Conservation (phyloP, 1,139 yeast species). For the Zygoascus hellenicus region DNA sequence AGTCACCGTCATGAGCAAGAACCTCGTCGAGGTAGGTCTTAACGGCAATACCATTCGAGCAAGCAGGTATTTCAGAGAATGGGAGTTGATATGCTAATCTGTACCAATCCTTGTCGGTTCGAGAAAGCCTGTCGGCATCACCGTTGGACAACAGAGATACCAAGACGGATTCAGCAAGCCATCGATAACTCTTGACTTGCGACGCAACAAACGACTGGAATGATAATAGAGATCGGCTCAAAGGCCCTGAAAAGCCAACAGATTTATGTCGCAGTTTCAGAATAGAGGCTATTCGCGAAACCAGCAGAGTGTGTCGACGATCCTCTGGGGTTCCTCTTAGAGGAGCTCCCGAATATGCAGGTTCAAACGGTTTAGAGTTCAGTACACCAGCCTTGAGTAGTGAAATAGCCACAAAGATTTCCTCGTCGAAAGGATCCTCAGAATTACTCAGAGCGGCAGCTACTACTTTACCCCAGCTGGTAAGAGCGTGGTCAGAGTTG, state of each 20-base stretch:
- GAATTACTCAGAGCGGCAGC: slow-evolving; percentile 26
- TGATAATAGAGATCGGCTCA: slow-evolving; percentile 55
- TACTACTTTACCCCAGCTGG: slow-evolving; percentile 54
- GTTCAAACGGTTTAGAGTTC: slow-evolving; percentile 18
- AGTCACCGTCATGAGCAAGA: slow-evolving; percentile 20
- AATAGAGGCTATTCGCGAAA: slow-evolving; percentile 56
- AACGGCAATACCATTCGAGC: slow-evolving; percentile 37
- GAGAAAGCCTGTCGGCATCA: slow-evolving; percentile 41
- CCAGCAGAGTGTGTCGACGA: slow-evolving; percentile 40
- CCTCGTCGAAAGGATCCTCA: slow-evolving; percentile 19
- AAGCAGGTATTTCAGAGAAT: slow-evolving; percentile 45
- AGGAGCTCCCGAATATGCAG: slow-evolving; percentile 33
- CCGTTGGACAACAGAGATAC: slow-evolving; percentile 48
- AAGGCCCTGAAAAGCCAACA: slow-evolving; percentile 62
- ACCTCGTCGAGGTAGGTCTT: slow-evolving; percentile 35
- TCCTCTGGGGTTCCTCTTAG: slow-evolving; percentile 32
- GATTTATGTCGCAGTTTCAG: slow-evolving; percentile 51
- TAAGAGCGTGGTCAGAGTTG: slow-evolving; percentile 40
- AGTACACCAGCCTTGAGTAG: slow-evolving; percentile 28
- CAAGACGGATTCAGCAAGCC: slow-evolving; percentile 49
- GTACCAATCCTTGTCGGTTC: slow-evolving; percentile 50
- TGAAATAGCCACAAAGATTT: slow-evolving; percentile 25
- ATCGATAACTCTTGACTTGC: slow-evolving; percentile 47
- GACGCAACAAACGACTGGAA: slow-evolving; percentile 64
- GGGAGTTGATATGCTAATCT: slow-evolving; percentile 54